These are phyloP conservation scores for Iodosphaeria phyllophila DNA, from an alignment of 2,329 filamentous ascomycete species.

Conservation along the genomic window DNA sequence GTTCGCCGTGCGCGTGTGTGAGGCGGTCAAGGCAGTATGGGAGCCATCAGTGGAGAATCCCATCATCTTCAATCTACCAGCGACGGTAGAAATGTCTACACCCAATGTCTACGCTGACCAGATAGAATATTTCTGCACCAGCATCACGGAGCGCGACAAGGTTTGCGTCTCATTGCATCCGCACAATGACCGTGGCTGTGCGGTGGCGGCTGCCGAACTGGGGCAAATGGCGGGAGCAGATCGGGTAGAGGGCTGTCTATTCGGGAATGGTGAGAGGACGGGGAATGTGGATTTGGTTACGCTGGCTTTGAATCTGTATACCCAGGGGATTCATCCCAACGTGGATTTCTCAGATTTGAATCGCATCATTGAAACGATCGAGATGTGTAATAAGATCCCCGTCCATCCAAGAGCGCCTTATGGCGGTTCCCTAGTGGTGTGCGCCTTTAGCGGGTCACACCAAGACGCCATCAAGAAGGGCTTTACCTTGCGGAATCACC, in stretches of 20 bases:
- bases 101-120: constrained; percentile 93
- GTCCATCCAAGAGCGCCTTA: constrained; percentile 82
- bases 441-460: constrained; percentile 79
- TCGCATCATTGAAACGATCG: constrained; percentile 71
- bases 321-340: constrained; percentile 68
- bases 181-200: constrained; percentile 87
- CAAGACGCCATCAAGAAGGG: constrained; percentile 96
- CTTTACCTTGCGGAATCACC: constrained; percentile 50
- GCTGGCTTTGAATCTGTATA: constrained; percentile 83
- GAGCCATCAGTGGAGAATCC: constrained; percentile 58
- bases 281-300: constrained; percentile 94
- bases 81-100: constrained; percentile 87
- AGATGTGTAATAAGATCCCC: constrained; percentile 87
- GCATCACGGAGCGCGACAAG: constrained; percentile 72
- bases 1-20: constrained; percentile 66
- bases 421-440: constrained; percentile 78
- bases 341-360: constrained; percentile 87
- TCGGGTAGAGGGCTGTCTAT: constrained; percentile 65
- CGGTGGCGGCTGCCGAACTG: constrained; percentile 74
- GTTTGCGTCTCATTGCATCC: constrained; percentile 80
- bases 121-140: constrained; percentile 84
- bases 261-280: constrained; percentile 69
- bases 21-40: constrained; percentile 91
- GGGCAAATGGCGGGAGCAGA: constrained; percentile 95
- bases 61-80: constrained; percentile 93